phyloP scores from a whole-genome alignment of 345 rosid genomes.

The Sonneratia caseolaris region DNA sequence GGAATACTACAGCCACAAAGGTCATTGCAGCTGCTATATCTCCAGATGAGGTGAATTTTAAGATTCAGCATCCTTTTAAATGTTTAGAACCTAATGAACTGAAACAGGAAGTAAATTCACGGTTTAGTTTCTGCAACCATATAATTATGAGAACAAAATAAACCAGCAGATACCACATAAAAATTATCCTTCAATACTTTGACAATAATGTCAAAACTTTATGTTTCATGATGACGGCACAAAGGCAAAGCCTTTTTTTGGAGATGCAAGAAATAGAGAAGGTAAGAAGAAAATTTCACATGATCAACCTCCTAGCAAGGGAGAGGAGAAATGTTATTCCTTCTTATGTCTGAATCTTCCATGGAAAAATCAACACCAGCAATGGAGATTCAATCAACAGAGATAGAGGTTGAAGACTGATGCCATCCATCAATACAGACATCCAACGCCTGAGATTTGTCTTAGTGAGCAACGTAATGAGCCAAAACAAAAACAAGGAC shows the following conservation, averaged over 20 bases:
- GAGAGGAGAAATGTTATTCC: background rate
- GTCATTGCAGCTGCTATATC: background rate
- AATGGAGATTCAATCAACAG: background rate
- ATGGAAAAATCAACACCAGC: background rate
- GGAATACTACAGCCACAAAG: background rate
- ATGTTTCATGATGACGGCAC: background rate
- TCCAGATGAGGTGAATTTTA: background rate
- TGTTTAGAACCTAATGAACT: background rate
- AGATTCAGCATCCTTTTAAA: background rate
- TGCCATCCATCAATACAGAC: background rate
- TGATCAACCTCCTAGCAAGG: background rate
- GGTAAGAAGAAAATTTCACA: background rate
- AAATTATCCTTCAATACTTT: background rate
- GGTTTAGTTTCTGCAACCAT: background rate
- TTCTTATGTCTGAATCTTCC: background rate
- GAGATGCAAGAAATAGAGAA: background rate
- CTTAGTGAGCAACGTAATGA: background rate
- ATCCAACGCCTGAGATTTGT: background rate
- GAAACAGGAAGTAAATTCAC: background rate
- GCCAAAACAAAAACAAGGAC: background rate
- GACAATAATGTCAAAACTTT: background rate
- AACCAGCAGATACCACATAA: background rate
- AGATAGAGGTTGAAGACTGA: background rate
- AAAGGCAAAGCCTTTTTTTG: background rate
- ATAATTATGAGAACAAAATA: background rate